Evolutionary conservation across 2,329 filamentous ascomycete species (phyloP).

Genomic region (Aspergillus versicolor): DNA sequence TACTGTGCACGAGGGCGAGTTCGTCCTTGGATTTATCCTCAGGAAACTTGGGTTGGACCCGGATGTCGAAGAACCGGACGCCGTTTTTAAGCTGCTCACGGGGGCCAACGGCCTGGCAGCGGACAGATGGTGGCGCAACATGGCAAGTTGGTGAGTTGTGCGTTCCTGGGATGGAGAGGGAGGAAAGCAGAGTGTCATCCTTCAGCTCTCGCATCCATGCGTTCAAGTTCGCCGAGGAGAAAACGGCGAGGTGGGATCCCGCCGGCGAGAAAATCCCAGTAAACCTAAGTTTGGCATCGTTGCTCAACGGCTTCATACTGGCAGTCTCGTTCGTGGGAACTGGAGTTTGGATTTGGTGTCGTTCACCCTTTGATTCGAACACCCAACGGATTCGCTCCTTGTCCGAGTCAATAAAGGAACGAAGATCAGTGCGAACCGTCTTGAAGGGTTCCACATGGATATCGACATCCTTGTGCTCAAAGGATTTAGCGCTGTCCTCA

Average conservation of each 20-base stretch:
- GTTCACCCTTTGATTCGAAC: slow-evolving; percentile 63
- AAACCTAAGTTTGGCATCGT: slow-evolving; percentile 55
- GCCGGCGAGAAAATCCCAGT: slow-evolving; percentile 65
- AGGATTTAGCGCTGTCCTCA: slow-evolving; percentile 55
- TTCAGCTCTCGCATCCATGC: slow-evolving; percentile 79
- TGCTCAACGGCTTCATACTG: slow-evolving; percentile 59
- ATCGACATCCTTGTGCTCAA: slow-evolving; percentile 61
- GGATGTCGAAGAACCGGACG: slow-evolving; percentile 90
- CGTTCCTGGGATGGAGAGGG: slow-evolving; percentile 88
- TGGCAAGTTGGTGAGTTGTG: slow-evolving; percentile 91
- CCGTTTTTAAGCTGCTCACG: slow-evolving; percentile 81
- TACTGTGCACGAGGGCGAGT: slow-evolving; percentile 82
- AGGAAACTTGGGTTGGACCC: slow-evolving; percentile 66
- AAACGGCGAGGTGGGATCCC: slow-evolving; percentile 59
- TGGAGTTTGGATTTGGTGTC: slow-evolving; percentile 72
- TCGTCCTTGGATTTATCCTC: slow-evolving; percentile 61
- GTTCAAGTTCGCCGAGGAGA: slow-evolving; percentile 67
- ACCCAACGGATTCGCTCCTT: slow-evolving; percentile 72
- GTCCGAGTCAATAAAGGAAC: slow-evolving; percentile 54
- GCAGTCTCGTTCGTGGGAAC: slow-evolving; percentile 60
- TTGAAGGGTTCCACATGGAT: slow-evolving; percentile 68
- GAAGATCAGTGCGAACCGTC: slow-evolving; percentile 62
- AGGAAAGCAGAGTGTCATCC: slow-evolving; percentile 70
- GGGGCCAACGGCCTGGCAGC: slow-evolving; percentile 81
- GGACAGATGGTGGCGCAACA: slow-evolving; percentile 83